phyloP scores from a whole-genome alignment of 2,329 filamentous ascomycete species.

The Xylaria sp. region DNA sequence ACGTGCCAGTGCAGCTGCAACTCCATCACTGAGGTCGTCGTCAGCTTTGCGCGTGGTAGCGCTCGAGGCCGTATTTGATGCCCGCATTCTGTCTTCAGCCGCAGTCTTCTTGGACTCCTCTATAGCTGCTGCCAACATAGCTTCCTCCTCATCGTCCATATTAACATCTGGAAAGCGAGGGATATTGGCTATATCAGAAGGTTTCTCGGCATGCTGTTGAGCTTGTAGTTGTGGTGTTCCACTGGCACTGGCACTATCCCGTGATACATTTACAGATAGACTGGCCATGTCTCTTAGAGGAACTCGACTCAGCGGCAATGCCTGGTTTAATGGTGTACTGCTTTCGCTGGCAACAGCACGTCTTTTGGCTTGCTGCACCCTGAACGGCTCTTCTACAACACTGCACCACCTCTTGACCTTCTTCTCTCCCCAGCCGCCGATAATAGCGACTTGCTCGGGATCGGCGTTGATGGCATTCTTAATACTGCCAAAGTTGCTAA shows the following conservation, averaged over 20 bases:
- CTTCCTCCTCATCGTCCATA: conserved; percentile 61
- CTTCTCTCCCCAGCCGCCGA: conserved; percentile 95
- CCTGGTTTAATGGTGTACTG: conserved; percentile 49
- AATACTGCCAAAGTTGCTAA: conserved; percentile 91
- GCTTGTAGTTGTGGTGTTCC: conserved; percentile 38
- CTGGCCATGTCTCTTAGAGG: conserved; percentile 55
- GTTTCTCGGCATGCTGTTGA: conserved; percentile 17
- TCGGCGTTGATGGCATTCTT: conserved; percentile 87
- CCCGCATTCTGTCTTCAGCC: conserved; percentile 43
- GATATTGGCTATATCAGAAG: background rate
- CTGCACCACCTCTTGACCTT: conserved; percentile 89
- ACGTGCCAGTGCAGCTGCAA: conserved; percentile 70
- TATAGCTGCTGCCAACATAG: conserved; percentile 59
- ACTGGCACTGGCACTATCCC: conserved; percentile 39
- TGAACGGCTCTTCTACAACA: conserved; percentile 86
- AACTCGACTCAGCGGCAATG: conserved; percentile 53
- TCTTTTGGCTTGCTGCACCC: conserved; percentile 74
- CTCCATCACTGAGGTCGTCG: conserved; percentile 62
- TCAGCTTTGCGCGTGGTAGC: conserved; percentile 49
- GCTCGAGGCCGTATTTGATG: conserved; percentile 32
- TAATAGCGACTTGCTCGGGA: conserved; percentile 82
- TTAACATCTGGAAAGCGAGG: conserved; percentile 48
- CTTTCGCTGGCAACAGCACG: conserved; percentile 44
- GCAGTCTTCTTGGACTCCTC: conserved; percentile 58
- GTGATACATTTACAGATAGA: conserved; percentile 41